A percentile compares a stretch with the other conserved stretches of the same genome.
These are phyloP conservation scores for Leccinum olivaceopallidum DNA, from an alignment of 768 basidiomycete species.

Conservation along the genomic window DNA sequence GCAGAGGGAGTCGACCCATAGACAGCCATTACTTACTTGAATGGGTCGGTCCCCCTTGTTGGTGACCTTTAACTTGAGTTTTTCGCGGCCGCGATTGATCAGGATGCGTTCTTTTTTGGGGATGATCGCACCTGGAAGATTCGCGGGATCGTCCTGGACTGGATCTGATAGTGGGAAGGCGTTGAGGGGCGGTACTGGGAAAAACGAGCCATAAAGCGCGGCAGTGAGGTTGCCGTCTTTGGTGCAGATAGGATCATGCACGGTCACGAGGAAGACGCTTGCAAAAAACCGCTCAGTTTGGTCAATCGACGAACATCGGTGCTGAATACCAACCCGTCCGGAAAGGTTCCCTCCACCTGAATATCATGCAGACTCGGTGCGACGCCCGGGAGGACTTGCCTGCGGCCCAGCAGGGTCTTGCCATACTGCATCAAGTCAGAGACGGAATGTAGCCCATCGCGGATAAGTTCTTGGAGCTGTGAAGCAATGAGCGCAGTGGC, in stretches of 20 bases:
- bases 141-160: constrained; percentile 49
- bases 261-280: constrained; percentile 90
- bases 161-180: constrained; percentile 61
- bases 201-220: constrained; percentile 95
- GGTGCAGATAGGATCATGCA: constrained; percentile 92
- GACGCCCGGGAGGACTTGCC: constrained; percentile 88
- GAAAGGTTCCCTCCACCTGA: constrained; percentile 93
- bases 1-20: background rate
- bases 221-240: constrained; percentile 72
- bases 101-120: constrained; percentile 62
- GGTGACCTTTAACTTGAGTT: constrained; percentile 72
- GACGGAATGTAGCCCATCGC: constrained; percentile 87
- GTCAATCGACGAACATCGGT: background rate
- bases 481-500: constrained; percentile 86
- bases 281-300: background rate
- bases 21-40: constrained; percentile 54
- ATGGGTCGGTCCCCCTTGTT: constrained; percentile 94
- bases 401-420: constrained; percentile 80
- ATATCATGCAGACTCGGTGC: constrained; percentile 77
- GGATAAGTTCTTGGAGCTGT: constrained; percentile 91
- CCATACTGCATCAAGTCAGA: constrained; percentile 93
- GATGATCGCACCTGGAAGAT: constrained; percentile 76
- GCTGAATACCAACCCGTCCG: constrained; percentile 64
- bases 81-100: constrained; percentile 74
- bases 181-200: constrained; percentile 71